Evolutionary conservation across 2,329 filamentous ascomycete species (phyloP), one percentile per base, ranked within the genome.

Genomic region (Botrytis byssoidea): DNA sequence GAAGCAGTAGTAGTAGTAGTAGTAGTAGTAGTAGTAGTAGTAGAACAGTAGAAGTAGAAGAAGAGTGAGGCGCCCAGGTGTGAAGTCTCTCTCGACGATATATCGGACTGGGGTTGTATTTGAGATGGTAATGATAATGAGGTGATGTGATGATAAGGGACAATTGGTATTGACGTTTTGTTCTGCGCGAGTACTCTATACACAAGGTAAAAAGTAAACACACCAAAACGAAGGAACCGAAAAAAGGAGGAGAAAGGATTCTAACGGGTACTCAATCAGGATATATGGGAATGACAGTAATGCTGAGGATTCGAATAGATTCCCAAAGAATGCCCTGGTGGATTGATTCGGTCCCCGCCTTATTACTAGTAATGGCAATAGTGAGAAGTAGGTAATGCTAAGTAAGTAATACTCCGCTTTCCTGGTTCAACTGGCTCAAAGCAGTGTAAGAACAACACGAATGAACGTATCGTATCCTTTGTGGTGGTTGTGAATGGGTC

Each of bases 231-330:
- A 65, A 65, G 59, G 60, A 55, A 71, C 60, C 70, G 35, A 66
- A 55, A 46, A 48, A 65, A 72, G 29, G 60, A 67, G 60, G 48
- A 67, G 46, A 46, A 9, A 35, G 69, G 70, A 57, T 72, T 40
- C 35, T 29, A 57, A 46, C 42, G 59, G 60, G 35, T 55, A 2
- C 46, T 40, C 35, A 66, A 44, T 25, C 44, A 72, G 46, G 59
- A 72, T 72, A 72, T 72, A 72, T 55, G 70, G 70, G 42, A 48
- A 67, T 67, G 65, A 55, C 65, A 35, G 32, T 67, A 51, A 67
- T 40, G 29, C 42, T 48, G 63, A 64, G 61, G 61, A 64, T 64
- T 64, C 42, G 37, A 44, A 44, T 51, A 44, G 64, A 68, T 68
- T 57, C 66, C 66, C 66, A 68, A 57, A 68, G 66, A 57, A 68